Conservation (phyloP, 495 filamentous ascomycete species). For the Neurospora tetrasperma region DNA sequence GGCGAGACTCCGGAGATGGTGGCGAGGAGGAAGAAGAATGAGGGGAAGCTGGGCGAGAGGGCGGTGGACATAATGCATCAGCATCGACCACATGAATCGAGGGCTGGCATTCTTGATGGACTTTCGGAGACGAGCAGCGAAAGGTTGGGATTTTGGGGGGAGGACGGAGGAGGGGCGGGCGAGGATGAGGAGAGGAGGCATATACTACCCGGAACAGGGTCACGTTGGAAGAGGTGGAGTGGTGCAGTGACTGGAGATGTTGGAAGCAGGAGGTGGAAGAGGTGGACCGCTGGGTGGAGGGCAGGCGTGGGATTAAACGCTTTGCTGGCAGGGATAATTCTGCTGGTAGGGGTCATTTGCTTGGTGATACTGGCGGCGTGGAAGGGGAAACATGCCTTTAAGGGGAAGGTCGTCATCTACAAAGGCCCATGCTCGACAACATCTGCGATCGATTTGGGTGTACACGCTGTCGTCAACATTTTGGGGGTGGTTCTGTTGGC, state of each 20-base stretch:
- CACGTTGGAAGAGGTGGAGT: background rate
- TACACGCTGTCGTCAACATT: conserved; percentile 29
- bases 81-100: conserved; percentile 19
- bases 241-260: background rate
- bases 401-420: conserved; percentile 25
- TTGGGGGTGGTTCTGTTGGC: conserved; percentile 27
- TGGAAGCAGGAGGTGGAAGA: conserved; percentile 7
- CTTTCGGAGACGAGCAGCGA: conserved; percentile 3
- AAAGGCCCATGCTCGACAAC: conserved; percentile 26
- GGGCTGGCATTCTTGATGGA: conserved; percentile 27
- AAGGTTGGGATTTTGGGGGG: background rate
- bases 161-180: conserved; percentile 2
- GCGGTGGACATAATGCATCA: conserved; percentile 21
- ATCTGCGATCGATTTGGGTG: conserved; percentile 22
- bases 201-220: background rate
- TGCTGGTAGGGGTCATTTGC: conserved; percentile 29
- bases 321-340: conserved; percentile 25
- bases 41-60: conserved; percentile 23
- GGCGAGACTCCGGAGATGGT: conserved; percentile 35
- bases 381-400: conserved; percentile 8
- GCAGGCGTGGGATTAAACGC: conserved; percentile 30
- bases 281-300: conserved; percentile 25
- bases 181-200: conserved; percentile 10
- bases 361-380: conserved; percentile 26
- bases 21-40: conserved; percentile 28